These are phyloP conservation scores for Thalassiosira mediterranea DNA, from an alignment of 352 stramenopile species.

Conservation along the genomic window DNA sequence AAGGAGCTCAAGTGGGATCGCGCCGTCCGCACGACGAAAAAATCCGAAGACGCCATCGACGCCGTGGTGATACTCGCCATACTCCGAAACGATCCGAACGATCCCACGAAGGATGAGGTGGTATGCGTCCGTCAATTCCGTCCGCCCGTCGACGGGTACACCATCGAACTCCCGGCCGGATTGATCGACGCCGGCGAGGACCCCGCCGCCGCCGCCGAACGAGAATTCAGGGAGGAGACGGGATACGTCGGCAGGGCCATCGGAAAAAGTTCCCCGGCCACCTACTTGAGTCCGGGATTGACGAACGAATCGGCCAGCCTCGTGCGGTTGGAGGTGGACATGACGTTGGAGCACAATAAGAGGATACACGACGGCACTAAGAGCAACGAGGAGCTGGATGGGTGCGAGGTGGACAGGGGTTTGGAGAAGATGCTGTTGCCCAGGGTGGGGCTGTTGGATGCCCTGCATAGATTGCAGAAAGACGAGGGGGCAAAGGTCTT, in stretches of 20 bases:
- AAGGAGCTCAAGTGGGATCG: conserved; percentile 64
- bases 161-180: conserved; percentile 90
- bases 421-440: conserved; percentile 48
- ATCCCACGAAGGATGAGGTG: conserved; percentile 47
- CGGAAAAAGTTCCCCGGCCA: background rate
- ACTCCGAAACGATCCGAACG: conserved; percentile 29
- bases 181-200: conserved; percentile 89
- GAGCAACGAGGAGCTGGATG: conserved; percentile 17
- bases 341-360: conserved; percentile 30
- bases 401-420: conserved; percentile 35
- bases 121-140: conserved; percentile 91
- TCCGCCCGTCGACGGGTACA: conserved; percentile 85
- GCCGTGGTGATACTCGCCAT: conserved; percentile 74
- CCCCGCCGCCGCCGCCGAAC: conserved; percentile 82
- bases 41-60: conserved; percentile 43
- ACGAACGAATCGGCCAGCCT: conserved; percentile 62
- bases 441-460: conserved; percentile 19
- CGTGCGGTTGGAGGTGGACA: conserved; percentile 64
- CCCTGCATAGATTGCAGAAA: conserved; percentile 38
- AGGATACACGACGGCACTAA: conserved; percentile 15
- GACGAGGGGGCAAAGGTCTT: conserved; percentile 43
- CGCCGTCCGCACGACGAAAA: conserved; percentile 60
- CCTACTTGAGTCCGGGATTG: conserved; percentile 68
- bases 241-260: conserved; percentile 81
- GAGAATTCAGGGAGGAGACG: conserved; percentile 90